These are phyloP conservation scores for Chlorella sp. DNA, from an alignment of 139 green algal species.

Conservation along the genomic window DNA sequence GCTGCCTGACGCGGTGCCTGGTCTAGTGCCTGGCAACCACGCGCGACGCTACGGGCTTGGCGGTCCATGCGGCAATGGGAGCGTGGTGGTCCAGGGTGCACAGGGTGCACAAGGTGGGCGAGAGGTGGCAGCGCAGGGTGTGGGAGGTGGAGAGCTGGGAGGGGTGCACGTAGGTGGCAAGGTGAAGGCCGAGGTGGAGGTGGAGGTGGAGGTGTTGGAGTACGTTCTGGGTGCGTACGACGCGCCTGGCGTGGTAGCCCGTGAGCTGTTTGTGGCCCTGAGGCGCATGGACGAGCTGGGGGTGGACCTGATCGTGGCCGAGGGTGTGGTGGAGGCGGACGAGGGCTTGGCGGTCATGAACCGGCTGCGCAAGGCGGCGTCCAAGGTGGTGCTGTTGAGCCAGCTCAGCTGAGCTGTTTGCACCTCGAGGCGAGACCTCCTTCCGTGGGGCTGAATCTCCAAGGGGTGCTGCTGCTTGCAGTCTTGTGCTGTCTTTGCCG, in stretches of 20 bases:
- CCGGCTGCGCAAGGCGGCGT: constrained; percentile 43
- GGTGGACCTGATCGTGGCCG: constrained; percentile 24
- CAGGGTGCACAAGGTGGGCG: not conserved
- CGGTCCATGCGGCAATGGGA: too few relatives aligned
- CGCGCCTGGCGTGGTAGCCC: constrained; percentile 19
- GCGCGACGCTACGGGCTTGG: too few relatives aligned
- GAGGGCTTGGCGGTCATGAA: constrained; percentile 52
- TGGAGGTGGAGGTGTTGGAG: constrained; percentile 15
- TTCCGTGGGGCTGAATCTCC: too few relatives aligned
- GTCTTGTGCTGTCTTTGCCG: too few relatives aligned
- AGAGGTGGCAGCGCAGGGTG: not conserved
- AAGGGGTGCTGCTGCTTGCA: too few relatives aligned
- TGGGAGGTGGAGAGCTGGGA: too few relatives aligned
- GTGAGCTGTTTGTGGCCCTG: constrained; percentile 40
- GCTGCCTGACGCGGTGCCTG: too few relatives aligned
- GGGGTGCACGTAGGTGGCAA: too few relatives aligned
- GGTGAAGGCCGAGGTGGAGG: too few relatives aligned
- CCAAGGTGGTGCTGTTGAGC: constrained; percentile 17
- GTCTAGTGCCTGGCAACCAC: too few relatives aligned
- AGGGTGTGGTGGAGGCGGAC: constrained; percentile 27
- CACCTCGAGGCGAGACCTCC: too few relatives aligned
- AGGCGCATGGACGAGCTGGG: constrained; percentile 19
- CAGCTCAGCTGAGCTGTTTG: too few relatives aligned
- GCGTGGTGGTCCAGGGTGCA: not conserved
- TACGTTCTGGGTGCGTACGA: constrained; percentile 23